These are phyloP conservation scores for Chiua virens DNA, from an alignment of 768 basidiomycete genomes.

Conservation along the genomic window DNA sequence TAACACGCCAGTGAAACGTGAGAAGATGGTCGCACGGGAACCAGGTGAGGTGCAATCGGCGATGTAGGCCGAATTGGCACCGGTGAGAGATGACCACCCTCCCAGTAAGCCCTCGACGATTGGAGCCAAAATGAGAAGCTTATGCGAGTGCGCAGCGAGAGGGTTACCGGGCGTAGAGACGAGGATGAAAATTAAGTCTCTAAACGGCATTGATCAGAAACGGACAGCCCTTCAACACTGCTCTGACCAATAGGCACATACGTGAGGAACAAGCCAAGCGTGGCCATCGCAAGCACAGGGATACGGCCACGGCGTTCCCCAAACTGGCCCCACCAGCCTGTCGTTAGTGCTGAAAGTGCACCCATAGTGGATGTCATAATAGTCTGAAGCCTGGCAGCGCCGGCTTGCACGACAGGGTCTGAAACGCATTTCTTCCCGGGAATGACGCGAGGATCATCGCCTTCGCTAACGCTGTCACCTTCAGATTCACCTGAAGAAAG, in stretches of 20 bases:
- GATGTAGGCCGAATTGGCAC: conserved; percentile 65
- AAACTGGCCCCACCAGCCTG: conserved; percentile 84
- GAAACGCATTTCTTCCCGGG: conserved; percentile 41
- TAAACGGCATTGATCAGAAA: conserved; percentile 30
- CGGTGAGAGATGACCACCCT: conserved; percentile 67
- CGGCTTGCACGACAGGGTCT: conserved; percentile 61
- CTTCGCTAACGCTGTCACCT: conserved; percentile 31
- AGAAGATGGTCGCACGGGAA: conserved; percentile 69
- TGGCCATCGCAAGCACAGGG: conserved; percentile 63
- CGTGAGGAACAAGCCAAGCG: conserved; percentile 74
- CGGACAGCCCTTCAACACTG: background rate
- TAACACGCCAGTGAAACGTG: conserved; percentile 70
- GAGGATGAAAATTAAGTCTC: conserved; percentile 79
- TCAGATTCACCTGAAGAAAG: conserved; percentile 16
- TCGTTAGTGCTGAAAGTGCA: conserved; percentile 74
- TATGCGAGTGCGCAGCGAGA: conserved; percentile 65
- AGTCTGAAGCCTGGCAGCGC: conserved; percentile 73
- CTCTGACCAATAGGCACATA: conserved; percentile 40
- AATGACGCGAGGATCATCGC: conserved; percentile 39
- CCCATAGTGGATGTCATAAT: conserved; percentile 79
- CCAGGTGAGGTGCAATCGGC: conserved; percentile 83
- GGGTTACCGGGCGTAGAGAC: conserved; percentile 65
- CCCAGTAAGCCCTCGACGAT: conserved; percentile 79
- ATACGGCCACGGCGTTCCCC: conserved; percentile 79
- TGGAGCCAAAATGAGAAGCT: conserved; percentile 74